Evolutionary conservation across 2,329 filamentous ascomycete genomes (phyloP), one percentile per base, ranked within the genome.

Genomic region (Xylariaceae sp.): DNA sequence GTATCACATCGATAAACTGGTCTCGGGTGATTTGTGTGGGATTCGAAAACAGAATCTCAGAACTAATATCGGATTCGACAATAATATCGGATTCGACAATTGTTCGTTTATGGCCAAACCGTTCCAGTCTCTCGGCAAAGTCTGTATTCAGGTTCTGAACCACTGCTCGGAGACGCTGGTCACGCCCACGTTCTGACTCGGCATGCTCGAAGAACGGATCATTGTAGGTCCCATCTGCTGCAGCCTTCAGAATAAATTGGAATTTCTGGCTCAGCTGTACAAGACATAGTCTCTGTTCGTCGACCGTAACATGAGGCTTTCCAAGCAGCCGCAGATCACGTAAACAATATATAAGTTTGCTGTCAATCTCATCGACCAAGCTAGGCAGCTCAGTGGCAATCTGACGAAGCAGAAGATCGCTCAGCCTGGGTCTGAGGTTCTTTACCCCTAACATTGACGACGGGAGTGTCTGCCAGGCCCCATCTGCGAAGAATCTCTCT

Each of bases 221-320:
- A 2, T 69, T 71, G 55, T 83, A 85, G 0, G 68, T 69, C 0
- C 81, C 81, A 18, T 78, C 71, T 0, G 77, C 63, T 0, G 80
- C 76, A 3, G 72, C 70, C 43, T 72, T 73, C 6, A 78, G 57
- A 3, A 81, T 66, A 1, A 63, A 63, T 4, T 74, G 71, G 49
- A 80, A 79, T 0, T 61, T 49, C 46, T 73, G 69, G 53, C 75
- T 76, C 8, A 80, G 67, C 4, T 71, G 62, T 15, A 76, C 68
- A 8, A 85, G 67, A 26, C 77, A 76, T 5, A 68, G 62, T 0
- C 71, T 72, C 56, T 84, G 79, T 54, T 83, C 74, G 0, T 67
- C 54, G 0, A 70, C 21, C 0, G 74, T 79, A 1, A 61, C 65
- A 5, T 81, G 72, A 9, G 74, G 68, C 1, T 70, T 66, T 0